Conservation (phyloP, 1,284 basidiomycete genomes). For the Tranzscheliella williamsii region DNA sequence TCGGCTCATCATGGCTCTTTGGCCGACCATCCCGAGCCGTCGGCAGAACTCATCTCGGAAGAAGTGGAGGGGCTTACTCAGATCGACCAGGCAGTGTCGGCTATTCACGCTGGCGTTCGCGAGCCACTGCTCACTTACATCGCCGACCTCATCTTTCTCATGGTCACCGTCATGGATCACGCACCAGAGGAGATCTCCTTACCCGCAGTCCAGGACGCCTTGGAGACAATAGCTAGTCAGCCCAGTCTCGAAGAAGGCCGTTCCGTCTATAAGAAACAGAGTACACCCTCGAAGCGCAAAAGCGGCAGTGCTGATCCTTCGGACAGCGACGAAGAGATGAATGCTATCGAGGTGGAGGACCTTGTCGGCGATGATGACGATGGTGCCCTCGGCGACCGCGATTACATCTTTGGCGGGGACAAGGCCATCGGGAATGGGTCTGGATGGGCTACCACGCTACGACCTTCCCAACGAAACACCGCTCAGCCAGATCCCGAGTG, state of each 20-base stretch:
- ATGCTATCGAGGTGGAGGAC: slow-evolving; percentile 31
- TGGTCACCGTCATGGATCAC: slow-evolving; percentile 81
- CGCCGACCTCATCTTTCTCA: slow-evolving; percentile 77
- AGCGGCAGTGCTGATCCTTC: slow-evolving; percentile 8
- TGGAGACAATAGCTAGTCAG: slow-evolving; percentile 70
- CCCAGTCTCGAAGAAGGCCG: slow-evolving; percentile 44
- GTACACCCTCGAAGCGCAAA: slow-evolving; percentile 1
- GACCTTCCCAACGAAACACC: background rate
- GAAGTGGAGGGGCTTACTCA: slow-evolving; percentile 21
- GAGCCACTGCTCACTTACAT: slow-evolving; percentile 75
- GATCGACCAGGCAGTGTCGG: slow-evolving; percentile 16
- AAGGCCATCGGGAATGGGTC: slow-evolving; percentile 69
- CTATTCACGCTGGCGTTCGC: slow-evolving; percentile 65
- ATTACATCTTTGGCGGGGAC: slow-evolving; percentile 2
- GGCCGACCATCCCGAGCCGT: background rate
- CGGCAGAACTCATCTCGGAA: background rate
- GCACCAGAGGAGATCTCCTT: slow-evolving; percentile 78
- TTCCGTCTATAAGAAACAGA: background rate
- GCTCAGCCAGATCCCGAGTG: too few species aligned
- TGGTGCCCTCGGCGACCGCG: slow-evolving; percentile 8
- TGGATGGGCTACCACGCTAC: slow-evolving; percentile 51
- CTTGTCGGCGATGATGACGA: slow-evolving; percentile 32
- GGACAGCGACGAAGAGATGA: slow-evolving; percentile 41
- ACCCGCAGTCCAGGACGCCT: slow-evolving; percentile 64
- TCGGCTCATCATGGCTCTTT: background rate